These are phyloP conservation scores for Lipomyces yamadae DNA, from an alignment of 805 yeast genomes.

Conservation along the genomic window DNA sequence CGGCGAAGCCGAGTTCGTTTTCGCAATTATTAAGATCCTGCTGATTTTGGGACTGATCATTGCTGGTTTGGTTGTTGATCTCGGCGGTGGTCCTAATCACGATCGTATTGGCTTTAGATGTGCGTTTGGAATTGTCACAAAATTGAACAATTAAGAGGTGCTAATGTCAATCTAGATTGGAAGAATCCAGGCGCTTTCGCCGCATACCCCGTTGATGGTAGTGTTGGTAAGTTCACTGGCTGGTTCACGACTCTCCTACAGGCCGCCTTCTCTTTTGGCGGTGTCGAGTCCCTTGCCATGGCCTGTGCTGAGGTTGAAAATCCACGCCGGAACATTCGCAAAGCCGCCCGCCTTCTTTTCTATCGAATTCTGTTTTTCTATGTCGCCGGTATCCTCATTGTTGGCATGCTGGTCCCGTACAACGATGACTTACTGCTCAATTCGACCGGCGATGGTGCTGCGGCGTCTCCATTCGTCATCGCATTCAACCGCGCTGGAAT, in stretches of 20 bases:
- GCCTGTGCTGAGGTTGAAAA: conserved; percentile 79
- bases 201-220: conserved; percentile 48
- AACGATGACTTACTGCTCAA: conserved; percentile 64
- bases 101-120: conserved; percentile 74
- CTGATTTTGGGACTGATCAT: conserved; percentile 71
- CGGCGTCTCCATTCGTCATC: conserved; percentile 79
- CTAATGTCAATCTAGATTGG: conserved; percentile 50
- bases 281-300: conserved; percentile 85
- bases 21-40: conserved; percentile 66
- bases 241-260: conserved; percentile 66
- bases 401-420: conserved; percentile 75
- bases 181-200: conserved; percentile 68
- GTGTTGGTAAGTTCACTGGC: conserved; percentile 62
- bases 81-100: conserved; percentile 77
- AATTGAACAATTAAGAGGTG: neutral
- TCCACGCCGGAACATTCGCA: conserved; percentile 75
- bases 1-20: conserved; percentile 57
- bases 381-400: conserved; percentile 74
- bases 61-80: conserved; percentile 63
- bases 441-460: conserved; percentile 72
- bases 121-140: neutral
- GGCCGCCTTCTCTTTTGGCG: conserved; percentile 76
- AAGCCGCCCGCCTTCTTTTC: conserved; percentile 77
- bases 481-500: conserved; percentile 70
- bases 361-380: conserved; percentile 69